Evolutionary conservation across 108 stramenopile species (phyloP), one percentile per base, ranked within the genome.

Genomic region (Aureococcus anophagefferens): DNA sequence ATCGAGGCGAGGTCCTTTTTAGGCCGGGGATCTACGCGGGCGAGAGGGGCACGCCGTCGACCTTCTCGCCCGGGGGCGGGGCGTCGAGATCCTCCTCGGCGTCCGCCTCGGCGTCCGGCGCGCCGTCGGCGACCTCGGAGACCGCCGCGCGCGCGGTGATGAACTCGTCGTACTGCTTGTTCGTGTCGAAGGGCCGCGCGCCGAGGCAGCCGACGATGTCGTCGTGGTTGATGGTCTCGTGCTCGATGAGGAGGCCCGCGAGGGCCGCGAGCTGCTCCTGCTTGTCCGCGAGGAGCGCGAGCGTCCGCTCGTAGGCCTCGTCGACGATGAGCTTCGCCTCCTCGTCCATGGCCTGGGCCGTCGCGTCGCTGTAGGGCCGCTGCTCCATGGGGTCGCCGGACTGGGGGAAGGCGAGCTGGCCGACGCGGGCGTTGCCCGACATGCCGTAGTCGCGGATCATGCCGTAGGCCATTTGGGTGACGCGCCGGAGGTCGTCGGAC

Each of bases 191-290:
- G 14, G 94, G 95, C 28, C 97, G 88, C n/a, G 77, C 77, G 31
- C 97, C 97, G 73, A 98, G 90, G 35, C 87, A 66, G 46, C 90
- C 83, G 34, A 93, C 84, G 62, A 98, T 85, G 80, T 96, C 94
- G 73, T 94, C 92, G 74, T 96, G 94, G 62, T 90, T 94, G 72
- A 98, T 94, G 28, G 96, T 98, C 84, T 98, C 96, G 81, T 94
- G 92, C 79, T 91, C 89, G 69, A 95, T 79, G 30, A 97, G 77
- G 62, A 93, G 68, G 67, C 93, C 85, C 4, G 96, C 96, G 35
- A 97, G 80, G 33, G 79, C 73, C 67, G 81, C 82, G 16, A 97
- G 87, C 71, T 92, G 82, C 37, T 85, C 79, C 69, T 93, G 92
- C 72, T 87, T 83, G 18, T 88, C 88, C 14, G 62, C 63, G 67